Evolutionary conservation across 768 basidiomycete species (phyloP).

Genomic region (Kondoa subrosea): DNA sequence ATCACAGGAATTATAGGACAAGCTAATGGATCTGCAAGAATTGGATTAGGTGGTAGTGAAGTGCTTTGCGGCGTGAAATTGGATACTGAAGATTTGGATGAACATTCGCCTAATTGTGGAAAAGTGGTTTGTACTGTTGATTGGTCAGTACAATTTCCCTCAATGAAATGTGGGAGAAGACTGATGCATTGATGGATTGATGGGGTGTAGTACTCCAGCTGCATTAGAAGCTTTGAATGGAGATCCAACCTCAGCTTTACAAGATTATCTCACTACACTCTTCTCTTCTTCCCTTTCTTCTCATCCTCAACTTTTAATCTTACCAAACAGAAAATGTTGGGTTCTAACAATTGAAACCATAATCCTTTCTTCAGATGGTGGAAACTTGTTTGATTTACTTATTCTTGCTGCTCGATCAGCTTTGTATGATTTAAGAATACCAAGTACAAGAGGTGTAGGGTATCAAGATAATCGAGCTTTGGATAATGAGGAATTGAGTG

Average conservation of each 20-base stretch:
- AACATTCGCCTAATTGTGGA: background rate
- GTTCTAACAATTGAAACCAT: constrained; percentile 8
- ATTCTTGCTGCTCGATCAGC: constrained; percentile 9
- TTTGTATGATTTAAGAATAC: constrained; percentile 16
- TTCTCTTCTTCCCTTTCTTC: background rate
- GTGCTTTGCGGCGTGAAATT: constrained; percentile 15
- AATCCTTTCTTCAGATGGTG: constrained; percentile 13
- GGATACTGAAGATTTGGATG: constrained; percentile 8
- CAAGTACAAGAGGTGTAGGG: constrained; percentile 8
- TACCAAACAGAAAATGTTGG: constrained; percentile 14
- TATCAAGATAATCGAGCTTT: constrained; percentile 1
- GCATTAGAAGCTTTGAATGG: constrained; percentile 11
- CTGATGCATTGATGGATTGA: background rate
- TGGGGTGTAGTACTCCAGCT: background rate
- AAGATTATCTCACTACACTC: constrained; percentile 9
- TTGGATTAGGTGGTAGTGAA: constrained; percentile 12
- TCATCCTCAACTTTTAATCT: constrained; percentile 15
- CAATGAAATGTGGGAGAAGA: background rate
- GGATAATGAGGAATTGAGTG: constrained; percentile 8
- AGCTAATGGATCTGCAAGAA: constrained; percentile 11
- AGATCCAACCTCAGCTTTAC: constrained; percentile 12
- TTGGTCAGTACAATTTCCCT: constrained; percentile 7
- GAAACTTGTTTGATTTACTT: constrained; percentile 16
- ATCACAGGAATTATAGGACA: constrained; percentile 10
- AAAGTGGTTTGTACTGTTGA: constrained; percentile 7